Base-by-base conservation (phyloP, 768 basidiomycete genomes). In the Mycena leptocephala region DNA sequence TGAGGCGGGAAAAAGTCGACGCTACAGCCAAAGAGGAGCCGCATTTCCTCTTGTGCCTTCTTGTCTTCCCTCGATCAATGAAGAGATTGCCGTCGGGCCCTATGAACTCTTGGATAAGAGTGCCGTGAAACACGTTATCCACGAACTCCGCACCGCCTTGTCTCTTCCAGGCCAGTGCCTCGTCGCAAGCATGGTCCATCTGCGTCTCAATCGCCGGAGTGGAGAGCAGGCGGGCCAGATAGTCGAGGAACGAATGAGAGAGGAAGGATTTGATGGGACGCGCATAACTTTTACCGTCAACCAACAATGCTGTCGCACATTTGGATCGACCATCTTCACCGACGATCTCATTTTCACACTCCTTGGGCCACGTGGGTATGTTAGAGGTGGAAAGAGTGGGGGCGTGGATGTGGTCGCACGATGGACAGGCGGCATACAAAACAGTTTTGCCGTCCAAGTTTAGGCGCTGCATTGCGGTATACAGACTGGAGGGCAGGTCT, bases 1-100 rank as follows among this genome's bases (percentile, higher is more conserved):
- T 82, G 43, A 0, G 81, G 62, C 35, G 80, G 80, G 77, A 85
- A 84, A n/a, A 33, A 82, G 55, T 85, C 80, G 5, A 83, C 11
- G 33, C 82, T 77, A 0, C 82, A 64, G 2, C 66, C 75, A 39
- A 82, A 83, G 2, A 79, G 70, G 18, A 78, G 39, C 1, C 76
- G 48, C n/a, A 81, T 73, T 43, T 62, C 48, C 46, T 61, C 48
- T 1, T 62, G 35, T 58, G n/a, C n/a, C n/a, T n/a, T n/a, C n/a
- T n/a, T n/a, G n/a, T n/a, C n/a, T 65, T 28, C 18, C 72, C 63
- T 46, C 79, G 35, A 61, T 75, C 74, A 33, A 81, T 66, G 64
- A 80, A 80, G 30, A 65, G 18, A 22, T 65, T 65, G 63, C 63
- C 63, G 30, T 65, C 20, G 77, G 72, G 22, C 30, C 51, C 68